Conservation (phyloP, 805 yeast species). For the Wickerhamiella kazuoi region DNA sequence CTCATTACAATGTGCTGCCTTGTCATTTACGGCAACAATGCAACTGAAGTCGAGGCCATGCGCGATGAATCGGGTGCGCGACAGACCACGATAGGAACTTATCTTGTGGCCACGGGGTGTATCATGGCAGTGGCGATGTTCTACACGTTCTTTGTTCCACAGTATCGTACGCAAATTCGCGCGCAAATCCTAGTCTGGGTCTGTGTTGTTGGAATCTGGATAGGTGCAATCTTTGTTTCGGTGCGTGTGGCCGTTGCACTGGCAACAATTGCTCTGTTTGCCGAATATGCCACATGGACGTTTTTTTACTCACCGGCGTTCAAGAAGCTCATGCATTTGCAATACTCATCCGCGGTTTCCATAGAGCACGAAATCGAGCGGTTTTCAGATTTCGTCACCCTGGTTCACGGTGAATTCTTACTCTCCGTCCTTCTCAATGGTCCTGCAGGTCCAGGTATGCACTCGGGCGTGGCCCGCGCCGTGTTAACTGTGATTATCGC, state of each 20-base stretch:
- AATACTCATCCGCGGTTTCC: slow-evolving; percentile 40
- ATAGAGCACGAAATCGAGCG: slow-evolving; percentile 54
- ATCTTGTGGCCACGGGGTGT: slow-evolving; percentile 30
- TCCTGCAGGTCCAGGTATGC: slow-evolving; percentile 33
- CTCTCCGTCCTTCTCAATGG: slow-evolving; percentile 33
- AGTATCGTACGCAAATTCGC: slow-evolving; percentile 33
- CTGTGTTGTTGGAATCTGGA: slow-evolving; percentile 28
- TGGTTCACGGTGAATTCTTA: slow-evolving; percentile 49
- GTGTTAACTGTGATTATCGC: slow-evolving; percentile 32
- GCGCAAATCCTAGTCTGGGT: slow-evolving; percentile 15
- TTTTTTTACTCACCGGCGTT: slow-evolving; percentile 24
- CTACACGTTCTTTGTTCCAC: slow-evolving; percentile 29
- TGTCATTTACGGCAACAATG: slow-evolving; percentile 35
- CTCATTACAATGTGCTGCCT: slow-evolving; percentile 36
- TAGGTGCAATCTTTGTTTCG: slow-evolving; percentile 25
- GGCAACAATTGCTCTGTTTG: slow-evolving; percentile 24
- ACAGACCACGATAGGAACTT: slow-evolving; percentile 24
- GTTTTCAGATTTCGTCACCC: slow-evolving; percentile 37
- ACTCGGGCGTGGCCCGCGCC: slow-evolving; percentile 30
- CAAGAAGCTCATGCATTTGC: slow-evolving; percentile 27
- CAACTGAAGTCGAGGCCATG: slow-evolving; percentile 17
- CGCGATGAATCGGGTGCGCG: neutral
- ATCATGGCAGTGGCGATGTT: slow-evolving; percentile 20
- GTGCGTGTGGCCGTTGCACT: slow-evolving; percentile 25
- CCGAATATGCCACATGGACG: slow-evolving; percentile 27